These are phyloP conservation scores for Cladosporium cucumerinum DNA, from an alignment of 2,329 filamentous ascomycete species.

Conservation along the genomic window DNA sequence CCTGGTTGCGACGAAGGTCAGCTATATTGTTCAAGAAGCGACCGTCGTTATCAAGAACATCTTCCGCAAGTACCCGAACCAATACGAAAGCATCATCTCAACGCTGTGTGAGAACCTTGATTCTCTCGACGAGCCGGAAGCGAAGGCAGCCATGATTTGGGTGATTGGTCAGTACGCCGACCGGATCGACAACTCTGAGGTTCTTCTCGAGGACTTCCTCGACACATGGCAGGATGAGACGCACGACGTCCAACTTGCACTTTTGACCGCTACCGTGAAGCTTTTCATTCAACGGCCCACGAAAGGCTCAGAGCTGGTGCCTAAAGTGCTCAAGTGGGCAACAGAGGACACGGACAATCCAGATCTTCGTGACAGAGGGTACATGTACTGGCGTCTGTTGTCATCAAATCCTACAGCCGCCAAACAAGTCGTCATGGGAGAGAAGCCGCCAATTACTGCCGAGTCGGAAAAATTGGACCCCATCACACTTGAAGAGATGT, in stretches of 20 bases:
- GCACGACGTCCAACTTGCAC: slow-evolving; percentile 88
- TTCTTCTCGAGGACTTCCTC: slow-evolving; percentile 88
- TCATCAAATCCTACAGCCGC: slow-evolving; percentile 87
- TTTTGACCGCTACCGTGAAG: slow-evolving; percentile 95
- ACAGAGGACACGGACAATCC: slow-evolving; percentile 99
- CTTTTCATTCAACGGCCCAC: slow-evolving; percentile 96
- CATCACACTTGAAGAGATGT: slow-evolving; percentile 91
- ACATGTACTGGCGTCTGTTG: slow-evolving; percentile 98
- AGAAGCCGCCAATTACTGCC: slow-evolving; percentile 93
- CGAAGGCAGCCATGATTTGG: slow-evolving; percentile 98
- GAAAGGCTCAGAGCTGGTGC: slow-evolving; percentile 88
- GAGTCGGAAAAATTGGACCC: slow-evolving; percentile 94
- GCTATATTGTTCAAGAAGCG: slow-evolving; percentile 97
- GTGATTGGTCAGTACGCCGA: slow-evolving; percentile 98
- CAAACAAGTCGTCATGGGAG: slow-evolving; percentile 89
- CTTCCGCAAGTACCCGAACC: slow-evolving; percentile 97
- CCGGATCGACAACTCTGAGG: slow-evolving; percentile 94
- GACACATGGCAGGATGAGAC: slow-evolving; percentile 92
- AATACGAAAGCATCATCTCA: slow-evolving; percentile 96
- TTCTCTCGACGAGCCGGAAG: slow-evolving; percentile 93
- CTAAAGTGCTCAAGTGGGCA: slow-evolving; percentile 95
- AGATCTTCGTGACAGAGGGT: slow-evolving; percentile 89
- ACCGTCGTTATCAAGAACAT: slow-evolving; percentile 99
- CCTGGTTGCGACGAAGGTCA: slow-evolving; percentile 94
- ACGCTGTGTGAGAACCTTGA: slow-evolving; percentile 95